Base-by-base conservation (phyloP, 2,329 filamentous ascomycete species). In the Alternaria sp. region DNA sequence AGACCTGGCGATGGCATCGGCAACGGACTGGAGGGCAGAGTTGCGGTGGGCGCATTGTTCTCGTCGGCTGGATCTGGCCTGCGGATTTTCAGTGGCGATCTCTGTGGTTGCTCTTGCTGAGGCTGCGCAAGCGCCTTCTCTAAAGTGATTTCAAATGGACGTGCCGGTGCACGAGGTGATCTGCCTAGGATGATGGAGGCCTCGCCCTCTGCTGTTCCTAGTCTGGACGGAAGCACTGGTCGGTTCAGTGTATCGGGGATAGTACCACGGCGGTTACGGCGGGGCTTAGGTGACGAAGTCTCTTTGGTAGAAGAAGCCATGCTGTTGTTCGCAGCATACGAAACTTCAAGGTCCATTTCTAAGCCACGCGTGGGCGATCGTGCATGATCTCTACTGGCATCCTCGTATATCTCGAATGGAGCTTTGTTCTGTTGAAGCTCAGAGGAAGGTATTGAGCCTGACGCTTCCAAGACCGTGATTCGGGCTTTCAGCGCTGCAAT, bases 401-500 rank as follows among this genome's bases (percentile, higher is more conserved):
- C 75, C 50, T 78, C 75, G 43, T 73, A 73, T 22, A 78, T 78
- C 2, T 71, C 57, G 52, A 79, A 76, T 0, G 69, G 64, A 12
- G 59, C 54, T 36, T 72, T 73, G 28, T 38, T 64, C 28, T 68
- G 60, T 44, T 62, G 56, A 1, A 60, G 41, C 0, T 67, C 67
- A 7, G 68, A 68, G 7, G 70, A 65, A 14, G 68, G 49, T 22
- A 56, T 36, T n/a, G 63, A 34, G 27, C 58, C 49, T 3, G 72
- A 70, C 12, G 66, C 70, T 53, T 79, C 76, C 41, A 78, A 40
- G 3, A 64, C 67, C 2, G 67, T 69, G 22, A 80, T 65, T 3
- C 74, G 74, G 27, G 67, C 63, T 57, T 78, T 80, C 8, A 80
- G 65, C 3, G 67, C 68, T 12, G 76, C 69, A 11, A 77, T 73